Percentiles rank a stretch among this genome's conserved stretches.
Conservation (phyloP, 805 yeast species). For the Ogataea pilisensis region DNA sequence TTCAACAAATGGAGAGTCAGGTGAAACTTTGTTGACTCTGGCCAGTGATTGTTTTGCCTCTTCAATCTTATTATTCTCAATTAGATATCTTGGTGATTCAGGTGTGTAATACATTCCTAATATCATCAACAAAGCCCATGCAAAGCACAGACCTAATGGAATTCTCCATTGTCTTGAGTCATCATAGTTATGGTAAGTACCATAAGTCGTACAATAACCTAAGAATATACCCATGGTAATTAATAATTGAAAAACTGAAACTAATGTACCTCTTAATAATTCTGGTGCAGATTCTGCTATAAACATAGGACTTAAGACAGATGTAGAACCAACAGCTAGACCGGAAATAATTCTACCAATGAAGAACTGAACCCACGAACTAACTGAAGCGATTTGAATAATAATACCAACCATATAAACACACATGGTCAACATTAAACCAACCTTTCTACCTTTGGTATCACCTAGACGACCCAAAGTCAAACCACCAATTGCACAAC, state of each 20-base stretch:
- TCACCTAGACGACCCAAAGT: constrained; percentile 56
- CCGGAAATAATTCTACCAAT: constrained; percentile 60
- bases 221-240: constrained; percentile 67
- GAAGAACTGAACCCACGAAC: constrained; percentile 59
- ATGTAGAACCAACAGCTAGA: constrained; percentile 50
- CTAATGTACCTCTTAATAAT: constrained; percentile 65
- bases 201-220: constrained; percentile 65
- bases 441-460: constrained; percentile 54
- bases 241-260: constrained; percentile 65
- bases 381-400: constrained; percentile 53
- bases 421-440: constrained; percentile 48
- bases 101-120: constrained; percentile 57
- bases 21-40: constrained; percentile 49
- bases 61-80: constrained; percentile 44
- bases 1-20: constrained; percentile 51
- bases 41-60: constrained; percentile 55
- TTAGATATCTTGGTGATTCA: constrained; percentile 64
- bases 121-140: constrained; percentile 49
- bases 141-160: constrained; percentile 50
- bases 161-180: constrained; percentile 65
- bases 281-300: constrained; percentile 71
- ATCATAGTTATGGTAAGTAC: constrained; percentile 47
- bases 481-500: constrained; percentile 72
- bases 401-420: constrained; percentile 59
- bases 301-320: constrained; percentile 53